A percentile compares a stretch with the other conserved stretches of the same genome.
phyloP scores from a whole-genome alignment of 139 green algal species.

The Micractinium sp. region DNA sequence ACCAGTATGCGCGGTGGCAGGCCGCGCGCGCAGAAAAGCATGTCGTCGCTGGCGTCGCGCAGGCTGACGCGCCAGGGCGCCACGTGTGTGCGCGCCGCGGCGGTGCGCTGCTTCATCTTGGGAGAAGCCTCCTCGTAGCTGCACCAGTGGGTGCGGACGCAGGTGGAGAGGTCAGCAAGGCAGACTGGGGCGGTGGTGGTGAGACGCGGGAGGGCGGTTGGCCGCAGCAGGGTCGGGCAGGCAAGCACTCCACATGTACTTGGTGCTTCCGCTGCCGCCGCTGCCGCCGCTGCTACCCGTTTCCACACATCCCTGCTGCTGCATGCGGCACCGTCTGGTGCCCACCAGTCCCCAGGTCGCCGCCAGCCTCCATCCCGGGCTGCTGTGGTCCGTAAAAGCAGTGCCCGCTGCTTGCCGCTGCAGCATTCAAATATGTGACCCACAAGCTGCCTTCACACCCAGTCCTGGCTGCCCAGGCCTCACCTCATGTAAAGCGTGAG shows the following conservation, averaged over 20 bases:
- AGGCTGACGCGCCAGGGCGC: conserved; percentile 15
- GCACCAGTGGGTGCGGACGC: background rate
- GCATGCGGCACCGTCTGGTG: no score
- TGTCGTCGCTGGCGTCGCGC: background rate
- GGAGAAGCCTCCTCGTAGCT: conserved; percentile 27
- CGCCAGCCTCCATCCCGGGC: no score
- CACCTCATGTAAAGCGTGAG: conserved; percentile 33
- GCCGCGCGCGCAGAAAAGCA: conserved; percentile 19
- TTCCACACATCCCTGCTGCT: no score
- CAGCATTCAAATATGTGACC: background rate
- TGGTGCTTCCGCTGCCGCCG: background rate
- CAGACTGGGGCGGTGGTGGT: no score
- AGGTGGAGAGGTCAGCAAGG: no score
- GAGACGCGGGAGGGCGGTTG: no score
- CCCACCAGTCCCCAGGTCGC: no score
- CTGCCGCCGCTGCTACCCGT: no score
- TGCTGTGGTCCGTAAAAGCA: no score
- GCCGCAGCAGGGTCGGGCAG: no score
- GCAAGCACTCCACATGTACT: background rate
- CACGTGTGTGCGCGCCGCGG: background rate
- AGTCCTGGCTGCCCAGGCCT: background rate
- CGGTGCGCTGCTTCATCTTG: conserved; percentile 11
- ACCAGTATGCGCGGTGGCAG: background rate
- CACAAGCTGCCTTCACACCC: no score
- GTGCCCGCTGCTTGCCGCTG: background rate